Conservation (phyloP, 225 moss, liverwort and hornwort species). For the Antitrichia curtipendula region DNA sequence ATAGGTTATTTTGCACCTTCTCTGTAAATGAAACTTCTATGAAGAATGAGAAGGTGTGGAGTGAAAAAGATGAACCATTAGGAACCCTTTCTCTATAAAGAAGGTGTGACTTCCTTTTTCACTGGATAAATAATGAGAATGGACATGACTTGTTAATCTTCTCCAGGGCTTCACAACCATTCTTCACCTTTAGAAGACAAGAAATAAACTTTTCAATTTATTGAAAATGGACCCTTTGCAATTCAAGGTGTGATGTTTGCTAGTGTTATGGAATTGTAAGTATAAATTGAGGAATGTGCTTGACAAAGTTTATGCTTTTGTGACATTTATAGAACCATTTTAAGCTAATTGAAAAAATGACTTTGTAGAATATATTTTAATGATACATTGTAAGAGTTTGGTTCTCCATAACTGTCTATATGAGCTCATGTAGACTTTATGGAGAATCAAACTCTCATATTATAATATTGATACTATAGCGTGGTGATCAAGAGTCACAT, state of each 20-base stretch:
- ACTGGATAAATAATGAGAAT: not conserved
- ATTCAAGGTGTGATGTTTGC: not conserved
- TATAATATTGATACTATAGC: no score
- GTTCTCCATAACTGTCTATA: not conserved
- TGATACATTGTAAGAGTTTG: not conserved
- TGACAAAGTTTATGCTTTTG: not conserved
- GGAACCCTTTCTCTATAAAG: accelerated
- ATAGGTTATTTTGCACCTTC: no score
- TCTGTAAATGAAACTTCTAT: not conserved
- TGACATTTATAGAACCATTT: not conserved
- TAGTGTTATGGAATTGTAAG: not conserved
- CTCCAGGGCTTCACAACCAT: not conserved
- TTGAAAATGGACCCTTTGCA: accelerated
- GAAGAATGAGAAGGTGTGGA: not conserved
- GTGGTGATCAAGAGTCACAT: accelerated
- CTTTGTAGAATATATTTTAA: not conserved
- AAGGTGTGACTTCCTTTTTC: accelerated
- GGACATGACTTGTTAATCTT: not conserved
- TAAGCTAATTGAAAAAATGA: not conserved
- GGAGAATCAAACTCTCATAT: accelerated
- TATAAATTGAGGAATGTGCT: not conserved
- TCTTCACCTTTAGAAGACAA: not conserved
- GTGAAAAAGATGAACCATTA: not conserved
- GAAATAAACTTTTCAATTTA: no score
- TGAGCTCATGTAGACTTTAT: not conserved